These are phyloP conservation scores for Barbarea vulgaris DNA, from an alignment of 345 rosid genomes.

Conservation along the genomic window DNA sequence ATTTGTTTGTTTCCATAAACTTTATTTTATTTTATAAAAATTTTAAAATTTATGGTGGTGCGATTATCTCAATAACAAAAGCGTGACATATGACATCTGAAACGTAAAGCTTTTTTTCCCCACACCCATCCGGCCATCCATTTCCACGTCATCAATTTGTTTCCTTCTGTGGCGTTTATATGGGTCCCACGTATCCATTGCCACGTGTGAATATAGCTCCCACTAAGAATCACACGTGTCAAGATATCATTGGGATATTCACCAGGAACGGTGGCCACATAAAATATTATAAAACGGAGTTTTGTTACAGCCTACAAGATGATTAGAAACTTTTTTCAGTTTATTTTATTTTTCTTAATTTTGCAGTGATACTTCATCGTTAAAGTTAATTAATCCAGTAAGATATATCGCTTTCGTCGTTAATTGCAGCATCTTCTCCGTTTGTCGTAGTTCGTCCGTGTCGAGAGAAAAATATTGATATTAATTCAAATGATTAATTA, in stretches of 20 bases:
- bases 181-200: slow-evolving; percentile 21
- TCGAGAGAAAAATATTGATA: slow-evolving; percentile 9
- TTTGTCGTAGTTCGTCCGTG: slow-evolving; percentile 37
- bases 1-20: slow-evolving; percentile 34
- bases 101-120: slow-evolving; percentile 29
- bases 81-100: slow-evolving; percentile 44
- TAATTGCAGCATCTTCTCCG: slow-evolving; percentile 20
- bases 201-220: slow-evolving; percentile 8
- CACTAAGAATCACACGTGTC: slow-evolving; percentile 31
- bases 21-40: neutral
- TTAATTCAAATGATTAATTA: slow-evolving; percentile 12
- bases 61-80: slow-evolving; percentile 42
- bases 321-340: neutral
- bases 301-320: slow-evolving; percentile 12
- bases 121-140: slow-evolving; percentile 39
- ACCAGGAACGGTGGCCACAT: slow-evolving; percentile 18
- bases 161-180: slow-evolving; percentile 33
- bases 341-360: neutral
- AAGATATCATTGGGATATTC: neutral
- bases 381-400: neutral
- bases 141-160: slow-evolving; percentile 39
- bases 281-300: neutral
- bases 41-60: slow-evolving; percentile 16
- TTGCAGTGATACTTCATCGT: slow-evolving; percentile 14
- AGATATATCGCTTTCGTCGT: slow-evolving; percentile 30